Evolutionary conservation across 2,329 filamentous ascomycete species (phyloP).

Genomic region (Ophiostoma himal-ulmi): DNA sequence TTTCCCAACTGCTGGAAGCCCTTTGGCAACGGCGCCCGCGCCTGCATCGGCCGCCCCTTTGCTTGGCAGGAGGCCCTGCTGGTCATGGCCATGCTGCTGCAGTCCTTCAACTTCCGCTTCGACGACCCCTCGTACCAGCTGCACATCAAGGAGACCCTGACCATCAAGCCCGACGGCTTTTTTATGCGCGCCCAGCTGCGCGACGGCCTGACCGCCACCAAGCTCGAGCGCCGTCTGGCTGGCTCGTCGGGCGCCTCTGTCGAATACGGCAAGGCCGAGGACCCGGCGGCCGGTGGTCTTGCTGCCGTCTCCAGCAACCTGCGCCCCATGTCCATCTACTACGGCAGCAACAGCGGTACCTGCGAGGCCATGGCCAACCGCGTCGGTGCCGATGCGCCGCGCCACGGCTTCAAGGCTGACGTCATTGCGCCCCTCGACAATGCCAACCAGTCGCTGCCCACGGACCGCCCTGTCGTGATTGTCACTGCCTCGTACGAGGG

Average conservation of each 20-base stretch:
- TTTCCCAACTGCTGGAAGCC: conserved; percentile 42
- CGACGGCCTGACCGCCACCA: conserved; percentile 37
- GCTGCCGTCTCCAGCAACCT: conserved; percentile 22
- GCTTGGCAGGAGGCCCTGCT: conserved; percentile 50
- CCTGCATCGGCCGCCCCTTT: conserved; percentile 49
- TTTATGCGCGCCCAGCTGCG: conserved; percentile 52
- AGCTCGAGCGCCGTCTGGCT: conserved; percentile 22
- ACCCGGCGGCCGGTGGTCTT: neutral
- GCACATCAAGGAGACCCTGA: conserved; percentile 47
- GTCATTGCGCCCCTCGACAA: conserved; percentile 53
- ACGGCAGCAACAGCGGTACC: conserved; percentile 55
- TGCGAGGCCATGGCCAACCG: conserved; percentile 64
- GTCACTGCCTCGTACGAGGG: conserved; percentile 68
- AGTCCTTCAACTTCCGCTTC: conserved; percentile 61
- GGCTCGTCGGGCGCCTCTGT: neutral
- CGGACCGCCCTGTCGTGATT: conserved; percentile 56
- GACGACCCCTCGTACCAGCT: conserved; percentile 55
- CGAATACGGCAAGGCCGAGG: neutral
- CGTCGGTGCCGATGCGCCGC: conserved; percentile 49
- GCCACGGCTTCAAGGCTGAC: conserved; percentile 52
- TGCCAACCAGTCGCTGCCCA: conserved; percentile 55
- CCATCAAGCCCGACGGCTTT: conserved; percentile 57
- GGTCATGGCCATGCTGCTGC: conserved; percentile 51
- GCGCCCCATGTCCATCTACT: conserved; percentile 57
- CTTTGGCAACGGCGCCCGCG: conserved; percentile 48